A percentile compares a stretch with the other conserved stretches of the same genome.
These are phyloP conservation scores for Moesziomyces globuligerus DNA, from an alignment of 1,284 basidiomycete genomes.

Conservation along the genomic window DNA sequence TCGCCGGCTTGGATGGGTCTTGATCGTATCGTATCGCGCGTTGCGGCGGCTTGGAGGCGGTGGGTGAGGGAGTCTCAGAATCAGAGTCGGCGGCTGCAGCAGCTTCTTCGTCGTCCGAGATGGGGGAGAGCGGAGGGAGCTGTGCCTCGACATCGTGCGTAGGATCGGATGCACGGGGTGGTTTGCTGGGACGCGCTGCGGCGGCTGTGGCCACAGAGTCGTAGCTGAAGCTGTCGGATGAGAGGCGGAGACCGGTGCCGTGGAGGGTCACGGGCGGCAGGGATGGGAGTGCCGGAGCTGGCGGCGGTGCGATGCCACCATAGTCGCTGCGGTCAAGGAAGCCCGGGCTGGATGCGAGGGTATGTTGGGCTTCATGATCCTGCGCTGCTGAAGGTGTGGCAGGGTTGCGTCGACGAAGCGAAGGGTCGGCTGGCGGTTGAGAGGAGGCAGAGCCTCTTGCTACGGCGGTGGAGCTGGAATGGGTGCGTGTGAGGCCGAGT, in stretches of 20 bases:
- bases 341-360: conserved; percentile 24
- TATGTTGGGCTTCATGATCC: conserved; percentile 7
- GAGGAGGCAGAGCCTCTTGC: background rate
- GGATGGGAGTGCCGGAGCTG: conserved; percentile 5
- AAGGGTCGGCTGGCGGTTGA: conserved; percentile 8
- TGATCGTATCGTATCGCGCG: conserved; percentile 4
- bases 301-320: conserved; percentile 16
- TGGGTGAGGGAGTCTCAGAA: no score
- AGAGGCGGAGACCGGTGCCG: conserved; percentile 39
- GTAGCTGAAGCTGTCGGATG: conserved; percentile 14
- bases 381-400: background rate
- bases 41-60: no score
- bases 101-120: background rate
- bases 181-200: background rate
- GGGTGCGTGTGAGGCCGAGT: conserved; percentile 8
- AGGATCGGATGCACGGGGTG: background rate
- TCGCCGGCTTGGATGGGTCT: no score
- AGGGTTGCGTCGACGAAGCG: conserved; percentile 10
- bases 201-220: background rate
- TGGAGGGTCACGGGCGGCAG: conserved; percentile 36
- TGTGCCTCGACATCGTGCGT: conserved; percentile 22
- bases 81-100: background rate
- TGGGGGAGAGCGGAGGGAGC: no score
- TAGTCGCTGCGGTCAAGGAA: conserved; percentile 29
- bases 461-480: conserved; percentile 24